Evolutionary conservation across 805 yeast species (phyloP).

Genomic region (Lipomyces anomalus): DNA sequence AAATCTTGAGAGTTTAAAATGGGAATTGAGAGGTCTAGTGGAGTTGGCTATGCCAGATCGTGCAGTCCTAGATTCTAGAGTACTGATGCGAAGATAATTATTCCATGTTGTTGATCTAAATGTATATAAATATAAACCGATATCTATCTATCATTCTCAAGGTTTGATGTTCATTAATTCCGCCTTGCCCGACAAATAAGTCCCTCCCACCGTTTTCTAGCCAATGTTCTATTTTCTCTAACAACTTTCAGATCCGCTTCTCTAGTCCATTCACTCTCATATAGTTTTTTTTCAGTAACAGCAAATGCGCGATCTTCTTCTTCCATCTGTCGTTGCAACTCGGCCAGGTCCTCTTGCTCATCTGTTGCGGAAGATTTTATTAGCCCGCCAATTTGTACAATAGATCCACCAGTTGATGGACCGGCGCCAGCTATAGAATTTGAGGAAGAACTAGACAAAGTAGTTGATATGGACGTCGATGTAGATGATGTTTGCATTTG

Average conservation of each 20-base stretch:
- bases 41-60: constrained; percentile 21
- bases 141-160: background rate
- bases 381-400: too few relatives aligned
- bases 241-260: constrained; percentile 17
- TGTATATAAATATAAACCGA: constrained; percentile 1
- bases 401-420: too few relatives aligned
- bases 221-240: constrained; percentile 14
- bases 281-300: constrained; percentile 16
- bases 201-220: constrained; percentile 17
- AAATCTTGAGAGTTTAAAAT: constrained; percentile 12
- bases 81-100: constrained; percentile 14
- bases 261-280: constrained; percentile 22
- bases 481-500: too few relatives aligned
- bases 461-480: too few relatives aligned
- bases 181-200: constrained; percentile 8
- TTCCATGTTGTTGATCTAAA: background rate
- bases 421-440: too few relatives aligned
- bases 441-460: too few relatives aligned
- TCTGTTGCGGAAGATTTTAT: too few relatives aligned
- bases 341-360: too few relatives aligned
- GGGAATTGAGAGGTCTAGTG: constrained; percentile 13
- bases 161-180: background rate
- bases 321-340: constrained; percentile 10
- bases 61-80: constrained; percentile 20
- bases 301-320: constrained; percentile 22